Conservation (phyloP, 192 early-diverging fungal species). For the Diversispora eburnea region DNA sequence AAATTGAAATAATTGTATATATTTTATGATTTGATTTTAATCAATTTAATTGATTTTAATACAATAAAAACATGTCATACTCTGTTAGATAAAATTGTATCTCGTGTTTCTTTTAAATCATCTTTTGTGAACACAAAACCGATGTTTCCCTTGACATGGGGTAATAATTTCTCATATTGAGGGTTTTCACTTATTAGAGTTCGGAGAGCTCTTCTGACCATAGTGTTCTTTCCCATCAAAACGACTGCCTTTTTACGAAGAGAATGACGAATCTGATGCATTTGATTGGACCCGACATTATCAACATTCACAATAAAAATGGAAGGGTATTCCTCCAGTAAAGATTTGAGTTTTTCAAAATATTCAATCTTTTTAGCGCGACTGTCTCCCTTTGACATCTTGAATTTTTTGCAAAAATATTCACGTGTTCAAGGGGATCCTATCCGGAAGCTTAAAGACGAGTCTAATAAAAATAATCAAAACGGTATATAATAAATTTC, state of each 20-base stretch:
- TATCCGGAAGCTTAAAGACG: conserved; percentile 28
- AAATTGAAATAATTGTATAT: not conserved
- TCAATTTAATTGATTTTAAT: not conserved
- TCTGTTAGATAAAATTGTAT: conserved; percentile 88
- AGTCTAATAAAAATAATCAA: conserved; percentile 9
- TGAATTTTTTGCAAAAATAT: conserved; percentile 34
- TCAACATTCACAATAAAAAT: conserved; percentile 99
- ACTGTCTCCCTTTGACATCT: conserved; percentile 97
- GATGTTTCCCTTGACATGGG: conserved; percentile 89
- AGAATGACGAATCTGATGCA: conserved; percentile 93
- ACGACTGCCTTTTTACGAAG: conserved; percentile 90
- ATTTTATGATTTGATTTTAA: no score
- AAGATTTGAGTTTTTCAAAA: conserved; percentile 86
- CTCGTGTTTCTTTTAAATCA: conserved; percentile 93
- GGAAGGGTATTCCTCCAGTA: conserved; percentile 89
- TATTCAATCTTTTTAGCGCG: conserved; percentile 92
- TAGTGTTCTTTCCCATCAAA: conserved; percentile 99
- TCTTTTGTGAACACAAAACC: conserved; percentile 99
- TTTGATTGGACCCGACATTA: conserved; percentile 99
- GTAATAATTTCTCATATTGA: conserved; percentile 78
- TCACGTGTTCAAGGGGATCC: conserved; percentile 62
- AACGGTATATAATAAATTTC: no score
- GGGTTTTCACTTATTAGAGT: conserved; percentile 69
- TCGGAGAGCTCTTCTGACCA: conserved; percentile 86
- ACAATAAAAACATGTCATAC: conserved; percentile 47